Evolutionary conservation across 2,329 filamentous ascomycete species (phyloP), one percentile per base, ranked within the genome.

Genomic region (Fusarium buharicum): DNA sequence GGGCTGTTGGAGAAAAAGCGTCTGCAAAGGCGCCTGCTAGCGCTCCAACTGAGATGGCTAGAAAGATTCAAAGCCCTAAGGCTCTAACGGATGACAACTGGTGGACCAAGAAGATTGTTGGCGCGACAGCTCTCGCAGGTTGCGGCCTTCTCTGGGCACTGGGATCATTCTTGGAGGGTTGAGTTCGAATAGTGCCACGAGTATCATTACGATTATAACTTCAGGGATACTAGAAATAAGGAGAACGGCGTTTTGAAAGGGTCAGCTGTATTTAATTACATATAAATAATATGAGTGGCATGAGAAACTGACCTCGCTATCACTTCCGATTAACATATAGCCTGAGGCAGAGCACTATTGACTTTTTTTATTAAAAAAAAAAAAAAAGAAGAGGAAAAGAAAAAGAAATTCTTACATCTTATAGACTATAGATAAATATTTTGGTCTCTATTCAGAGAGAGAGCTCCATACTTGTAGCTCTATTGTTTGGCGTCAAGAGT

Each of bases 61-160:
- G 62, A 46, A 77, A 72, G 59, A 47, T 74, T 2, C 74, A 72
- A 50, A 69, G 72, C 24, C 72, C 86, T 12, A 89, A 85, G 67
- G 85, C 89, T 28, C 75, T 90, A 46, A 87, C 84, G 3, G 86
- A 89, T 50, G 83, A 87, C 30, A 84, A 85, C 50, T 90, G 87
- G 85, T 89, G 86, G 82, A 83, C 79, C 3, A 90, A 87, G 78
- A 89, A 87, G 74, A 75, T 84, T 2, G 75, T 85, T 27, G 87
- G 87, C n/a, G 84, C 83, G 4, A 83, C 84, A 17, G 84, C 85
- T 8, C 75, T 90, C 48, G 82, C 80, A n/a, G 86, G 85, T 1
- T 89, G 86, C 67, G 83, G 81, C 10, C 73, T 85, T 39, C 73
- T 88, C 2, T 89, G 86, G 86, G 81, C 78, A 6, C 59, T 86